These are phyloP conservation scores for Diaporthe nobilis DNA, from an alignment of 2,329 filamentous ascomycete species.

Conservation along the genomic window DNA sequence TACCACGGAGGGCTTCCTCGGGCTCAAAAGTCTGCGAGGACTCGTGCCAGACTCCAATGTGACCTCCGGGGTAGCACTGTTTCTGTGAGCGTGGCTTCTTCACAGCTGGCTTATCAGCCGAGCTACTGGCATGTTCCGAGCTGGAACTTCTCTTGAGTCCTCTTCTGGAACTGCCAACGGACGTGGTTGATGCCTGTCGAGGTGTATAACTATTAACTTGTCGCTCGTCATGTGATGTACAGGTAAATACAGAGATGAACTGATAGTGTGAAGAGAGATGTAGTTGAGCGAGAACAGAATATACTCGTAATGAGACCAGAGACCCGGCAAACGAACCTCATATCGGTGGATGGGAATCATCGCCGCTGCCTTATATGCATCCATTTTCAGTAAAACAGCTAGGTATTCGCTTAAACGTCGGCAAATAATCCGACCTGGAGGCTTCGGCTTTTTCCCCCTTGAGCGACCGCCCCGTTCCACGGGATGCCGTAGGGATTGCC, in stretches of 20 bases:
- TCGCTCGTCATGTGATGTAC: neutral
- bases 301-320: neutral
- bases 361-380: neutral
- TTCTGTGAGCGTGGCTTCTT: neutral
- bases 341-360: neutral
- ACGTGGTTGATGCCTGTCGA: neutral
- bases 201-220: neutral
- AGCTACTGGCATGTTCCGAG: neutral
- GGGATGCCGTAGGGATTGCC: neutral
- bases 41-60: constrained; percentile 1
- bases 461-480: neutral
- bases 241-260: neutral
- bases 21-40: neutral
- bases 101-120: neutral
- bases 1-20: no score
- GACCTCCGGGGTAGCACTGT: neutral
- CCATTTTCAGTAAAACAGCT: neutral
- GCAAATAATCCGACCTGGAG: neutral
- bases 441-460: neutral
- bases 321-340: neutral
- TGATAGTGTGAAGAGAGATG: neutral
- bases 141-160: neutral
- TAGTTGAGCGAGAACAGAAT: neutral
- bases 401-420: no score
- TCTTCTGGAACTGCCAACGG: neutral